Base-by-base conservation (phyloP, 139 green algal species). In the Picochlorum sp. region DNA sequence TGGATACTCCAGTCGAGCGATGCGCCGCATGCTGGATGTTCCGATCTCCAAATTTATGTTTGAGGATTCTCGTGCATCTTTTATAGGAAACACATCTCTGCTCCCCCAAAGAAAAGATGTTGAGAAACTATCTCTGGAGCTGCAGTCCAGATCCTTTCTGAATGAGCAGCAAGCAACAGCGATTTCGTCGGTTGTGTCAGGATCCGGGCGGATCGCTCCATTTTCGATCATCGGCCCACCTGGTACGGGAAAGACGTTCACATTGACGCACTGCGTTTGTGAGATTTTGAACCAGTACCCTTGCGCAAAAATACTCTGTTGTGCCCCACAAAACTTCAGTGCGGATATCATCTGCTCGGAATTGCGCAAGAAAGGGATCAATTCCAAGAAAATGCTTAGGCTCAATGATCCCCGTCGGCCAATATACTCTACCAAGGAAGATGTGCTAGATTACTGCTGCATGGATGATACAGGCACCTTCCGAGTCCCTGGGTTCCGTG, bases 201-300 rank as follows among this genome's bases (percentile, higher is more conserved):
- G 76, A 2, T 66, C 57, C 0, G 81, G 66, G 2, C 30, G 64
- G 0, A 21, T 37, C 2, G 20, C 44, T 6, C 76, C 81, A 13
- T 86, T 75, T 41, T 73, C 81, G 10, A 73, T 90, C 24, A 81
- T 82, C 50, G 85, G 85, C 0, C 85, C 85, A 9, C 81, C 81
- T 23, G 77, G 82, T n/a, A 86, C 82, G 5, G 85, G 85, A 63
- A 92, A 92, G 75, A 89, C 85, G 1, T 62, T 87, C 20, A 92
- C 85, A 0, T 60, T 90, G 16, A 81, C 88, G 34, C 74, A 86
- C 60, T 69, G 57, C 3, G 78, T 70, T 1, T 69, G 87, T 31
- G 67, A 78, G 62, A 21, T 81, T 28, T 62, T 85, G 30, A 15
- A 55, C 15, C 18, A 21, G 6, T 47, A 80, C 47, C 51, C 65